Base-by-base conservation (phyloP, 1,139 yeast species). In the Protomyces inundatus region DNA sequence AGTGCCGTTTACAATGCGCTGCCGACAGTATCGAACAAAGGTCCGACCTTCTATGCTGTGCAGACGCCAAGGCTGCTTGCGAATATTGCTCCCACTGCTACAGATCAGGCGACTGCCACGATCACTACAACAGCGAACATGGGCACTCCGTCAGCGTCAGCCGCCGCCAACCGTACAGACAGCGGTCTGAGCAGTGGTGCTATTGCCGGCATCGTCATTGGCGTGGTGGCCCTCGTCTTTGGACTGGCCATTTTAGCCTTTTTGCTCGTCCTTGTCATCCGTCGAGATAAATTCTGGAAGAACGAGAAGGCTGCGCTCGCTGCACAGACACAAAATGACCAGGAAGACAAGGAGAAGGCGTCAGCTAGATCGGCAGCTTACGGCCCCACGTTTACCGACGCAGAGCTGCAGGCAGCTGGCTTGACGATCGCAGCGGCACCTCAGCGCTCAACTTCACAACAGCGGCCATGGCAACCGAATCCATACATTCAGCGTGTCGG, bases 31-130 rank as follows among this genome's bases (percentile, higher is more conserved):
- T 58, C 62, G 6, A 34, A 37, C 12, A 33, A 48, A 12, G 62
- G 62, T 7, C 62, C 62, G 12, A 58, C 62, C 4, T 58, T 58
- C 56, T 57, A 57, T 51, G 61, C 61, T 7, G 61, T 57, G 12
- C 61, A 57, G 50, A 57, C 61, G 10, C 61, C 61, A 7, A 46
- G 30, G 14, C 55, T 51, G 14, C 51, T 54, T 32, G 61, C 55
- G 9, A 51, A 36, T 14, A 37, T 48, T 1, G n/a, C 50, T 0
- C 39, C 40, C 4, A 14, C 58, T 10, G 30, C 36, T 9, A n/a
- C 4, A 30, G 10, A 33, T 14, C 36, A 33, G 14, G 34, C 30
- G 4, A 32, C 59, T 33, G 42, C 37, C 7, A 23, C 51, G 30
- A 50, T 48, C 32, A 34, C 36, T 10, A 36, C 57, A 9, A 12